phyloP scores from a whole-genome alignment of 805 yeast genomes.

The Sugiyamaella floridensis region DNA sequence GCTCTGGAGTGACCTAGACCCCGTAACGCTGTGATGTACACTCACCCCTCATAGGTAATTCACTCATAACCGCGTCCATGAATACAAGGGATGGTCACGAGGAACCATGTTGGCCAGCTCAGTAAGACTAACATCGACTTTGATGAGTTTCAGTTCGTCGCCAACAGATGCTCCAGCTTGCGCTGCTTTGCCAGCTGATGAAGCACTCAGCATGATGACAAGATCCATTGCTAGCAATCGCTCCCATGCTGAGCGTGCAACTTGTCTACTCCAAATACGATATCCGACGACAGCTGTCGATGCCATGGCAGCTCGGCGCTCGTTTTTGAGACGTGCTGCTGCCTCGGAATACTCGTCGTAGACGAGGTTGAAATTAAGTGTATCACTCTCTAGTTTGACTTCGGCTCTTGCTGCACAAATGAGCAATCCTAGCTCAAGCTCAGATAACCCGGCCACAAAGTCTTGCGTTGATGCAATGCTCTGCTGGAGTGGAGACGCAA shows the following conservation, averaged over 20 bases:
- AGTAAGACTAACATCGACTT: constrained; percentile 30
- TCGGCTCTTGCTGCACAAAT: constrained; percentile 71
- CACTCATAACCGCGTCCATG: constrained; percentile 33
- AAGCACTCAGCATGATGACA: constrained; percentile 35
- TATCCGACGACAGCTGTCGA: constrained; percentile 35
- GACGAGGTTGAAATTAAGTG: constrained; percentile 69
- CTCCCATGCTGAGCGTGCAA: constrained; percentile 71
- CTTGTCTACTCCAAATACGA: constrained; percentile 54
- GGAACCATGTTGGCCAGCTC: constrained; percentile 30
- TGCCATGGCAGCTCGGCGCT: constrained; percentile 30
- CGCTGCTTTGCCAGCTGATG: constrained; percentile 37
- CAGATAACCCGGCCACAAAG: constrained; percentile 45
- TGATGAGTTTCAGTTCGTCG: constrained; percentile 29
- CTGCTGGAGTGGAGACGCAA: constrained; percentile 11
- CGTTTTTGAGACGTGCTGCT: constrained; percentile 40
- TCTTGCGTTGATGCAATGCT: constrained; percentile 19
- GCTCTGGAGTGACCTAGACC: no score
- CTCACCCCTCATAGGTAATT: constrained; percentile 35
- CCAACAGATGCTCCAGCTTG: constrained; percentile 30
- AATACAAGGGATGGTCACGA: constrained; percentile 34
- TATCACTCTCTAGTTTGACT: constrained; percentile 47
- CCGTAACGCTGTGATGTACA: no score
- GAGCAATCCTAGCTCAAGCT: constrained; percentile 61
- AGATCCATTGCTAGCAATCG: constrained; percentile 50
- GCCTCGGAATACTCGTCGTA: constrained; percentile 66